Base-by-base conservation (phyloP, 352 stramenopile species). In the Pythium aquatile region DNA sequence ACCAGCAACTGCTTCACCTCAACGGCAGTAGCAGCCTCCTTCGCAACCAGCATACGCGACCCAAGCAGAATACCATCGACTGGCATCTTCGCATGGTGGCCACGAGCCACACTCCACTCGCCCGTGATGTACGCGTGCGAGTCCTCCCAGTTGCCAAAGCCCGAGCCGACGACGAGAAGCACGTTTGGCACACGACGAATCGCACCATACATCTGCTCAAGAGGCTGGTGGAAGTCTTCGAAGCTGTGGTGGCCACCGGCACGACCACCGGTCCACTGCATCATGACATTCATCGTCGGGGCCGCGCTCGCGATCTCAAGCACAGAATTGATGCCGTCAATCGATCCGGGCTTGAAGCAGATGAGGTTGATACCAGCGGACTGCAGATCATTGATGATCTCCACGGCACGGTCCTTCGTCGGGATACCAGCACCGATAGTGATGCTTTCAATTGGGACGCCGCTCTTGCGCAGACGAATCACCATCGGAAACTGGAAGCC, bases 401-500 rank as follows among this genome's bases (percentile, higher is more conserved):
- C 86, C 44, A 88, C 57, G 7, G 85, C 87, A 55, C 88, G 86
- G 17, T 94, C 87, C 42, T 71, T 82, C 26, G 88, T 92, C 14
- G 88, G 87, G 60, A 97, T 83, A 57, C 88, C 86, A 7, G 84
- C 88, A 8, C 80, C 87, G 33, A 97, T 94, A 28, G 88, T 97
- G 67, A 96, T 91, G 58, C 83, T 91, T 68, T 96, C 85, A 53
- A 97, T 97, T 8, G 86, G 87, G 30, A 91, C 63, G 30, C 87
- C 87, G 40, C 72, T 81, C 55, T 85, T 85, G 59, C 84, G 84
- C 76, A 96, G 72, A 30, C 90, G 87, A 6, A 95, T 62, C 32
- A 96, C 85, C 81, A 93, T 88, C 13, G 87, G 87, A 70, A 95
- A 96, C 74, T 96, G 89, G 72, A 97, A 96, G 1, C 76, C 85